phyloP scores from a whole-genome alignment of 2,329 filamentous ascomycete species.

The Monilinia vaccinii-corymbosi region DNA sequence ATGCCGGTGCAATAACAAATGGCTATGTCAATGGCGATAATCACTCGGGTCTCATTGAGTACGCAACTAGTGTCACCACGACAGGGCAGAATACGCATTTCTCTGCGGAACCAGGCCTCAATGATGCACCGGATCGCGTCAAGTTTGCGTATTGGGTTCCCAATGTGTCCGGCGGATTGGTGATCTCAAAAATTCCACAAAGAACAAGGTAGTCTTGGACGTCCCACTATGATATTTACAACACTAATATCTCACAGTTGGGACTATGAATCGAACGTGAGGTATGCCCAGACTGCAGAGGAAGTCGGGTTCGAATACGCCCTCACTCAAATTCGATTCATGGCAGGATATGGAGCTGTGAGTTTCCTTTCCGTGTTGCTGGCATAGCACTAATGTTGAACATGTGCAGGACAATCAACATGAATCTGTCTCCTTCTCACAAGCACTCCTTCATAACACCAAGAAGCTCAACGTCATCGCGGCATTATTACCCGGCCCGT shows the following conservation, averaged over 20 bases:
- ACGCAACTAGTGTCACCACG: background rate
- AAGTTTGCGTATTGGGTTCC: constrained; percentile 46
- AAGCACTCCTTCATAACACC: constrained; percentile 39
- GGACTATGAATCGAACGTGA: constrained; percentile 40
- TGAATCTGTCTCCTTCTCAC: constrained; percentile 43
- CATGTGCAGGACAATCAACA: constrained; percentile 35
- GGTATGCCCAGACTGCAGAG: constrained; percentile 41
- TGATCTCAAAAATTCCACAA: constrained; percentile 44
- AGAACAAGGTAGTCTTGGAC: constrained; percentile 28
- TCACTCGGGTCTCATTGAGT: background rate
- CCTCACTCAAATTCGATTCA: constrained; percentile 44
- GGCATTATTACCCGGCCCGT: constrained; percentile 41
- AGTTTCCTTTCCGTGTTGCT: background rate
- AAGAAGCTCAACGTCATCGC: constrained; percentile 42
- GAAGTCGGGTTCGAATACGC: constrained; percentile 42
- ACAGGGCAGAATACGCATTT: constrained; percentile 15
- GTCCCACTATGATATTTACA: background rate
- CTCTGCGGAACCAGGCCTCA: constrained; percentile 31
- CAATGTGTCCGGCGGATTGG: constrained; percentile 44
- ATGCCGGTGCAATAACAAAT: background rate
- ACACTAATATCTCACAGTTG: constrained; percentile 26
- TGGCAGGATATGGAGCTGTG: constrained; percentile 39
- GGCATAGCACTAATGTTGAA: background rate
- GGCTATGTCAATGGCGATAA: constrained; percentile 1
- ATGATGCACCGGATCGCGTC: constrained; percentile 35